Base-by-base conservation (phyloP, 2,329 filamentous ascomycete species). In the Arthrobotrys pseudoclavata region DNA sequence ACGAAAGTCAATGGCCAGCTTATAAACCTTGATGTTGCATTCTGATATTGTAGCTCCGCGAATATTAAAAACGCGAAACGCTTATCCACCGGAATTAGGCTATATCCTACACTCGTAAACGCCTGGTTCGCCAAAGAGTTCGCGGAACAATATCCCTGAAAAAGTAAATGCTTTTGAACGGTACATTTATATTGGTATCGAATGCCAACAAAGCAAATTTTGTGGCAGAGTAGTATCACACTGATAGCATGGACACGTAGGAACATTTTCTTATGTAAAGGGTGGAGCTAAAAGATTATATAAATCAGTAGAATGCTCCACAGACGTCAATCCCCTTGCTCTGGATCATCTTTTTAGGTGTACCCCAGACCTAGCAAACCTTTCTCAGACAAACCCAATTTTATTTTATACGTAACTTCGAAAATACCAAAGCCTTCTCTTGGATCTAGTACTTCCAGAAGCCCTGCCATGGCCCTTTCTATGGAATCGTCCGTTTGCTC, bases 31-130 rank as follows among this genome's bases (percentile, higher is more conserved):
- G 15, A 55, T 37, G n/a, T 24, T 34, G 68, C 68, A 48, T 64
- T 64, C 22, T 4, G n/a, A n/a, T 9, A 57, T 45, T 55, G 55
- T 47, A 55, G 9, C 15, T 47, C 47, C 60, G 69, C 69, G 48
- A 48, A 24, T 24, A 12, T 55, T 24, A 55, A 50, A 26, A 63
- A 60, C 69, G 69, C 69, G 60, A 60, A 48, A n/a, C 15, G 34
- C 34, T 15, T 34, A 45, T 57, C 22, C 29, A 53, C 37, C 69
- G 60, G 69, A 61, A 26, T 5, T n/a, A 7, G 69, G 61, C 69
- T 40, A 72, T 22, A 20, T 34, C 69, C 40, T 48, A 34, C 47
- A 20, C 5, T 31, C 6, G 2, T 40, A 9, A 15, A 15, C 29
- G 7, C 7, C 4, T n/a, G n/a, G 3, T 24, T 34, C 37, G 18